Evolutionary conservation across 371 early-diverging fungal genomes (phyloP), one percentile per base, ranked within the genome.

Genomic region (Synchytrium microbalum): DNA sequence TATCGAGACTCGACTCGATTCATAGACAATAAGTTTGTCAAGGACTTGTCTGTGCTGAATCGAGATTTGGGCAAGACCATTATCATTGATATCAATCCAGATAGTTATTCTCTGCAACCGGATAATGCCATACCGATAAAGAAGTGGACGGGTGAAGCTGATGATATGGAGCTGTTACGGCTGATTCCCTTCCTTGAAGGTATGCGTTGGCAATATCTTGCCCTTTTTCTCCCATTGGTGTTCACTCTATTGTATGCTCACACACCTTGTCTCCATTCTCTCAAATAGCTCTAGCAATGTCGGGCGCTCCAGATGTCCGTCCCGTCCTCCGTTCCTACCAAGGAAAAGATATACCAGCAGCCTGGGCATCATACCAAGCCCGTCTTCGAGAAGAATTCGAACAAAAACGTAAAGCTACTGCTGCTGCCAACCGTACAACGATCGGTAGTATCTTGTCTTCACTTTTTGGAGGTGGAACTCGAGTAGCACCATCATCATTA

Each of bases 51-150:
- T 8, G 84, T 87, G 54, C 80, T 97, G 69, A 97, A 97, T 81
- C 88, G 98, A 64, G 96, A 96, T 78, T 72, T 92, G 65, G 80
- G 84, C 72, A 91, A 90, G 76, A 89, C 94, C 24, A 91, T 98
- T 59, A 85, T 95, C 62, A 84, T 98, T 76, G 98, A 96, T 69
- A 85, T 86, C 32, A 86, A 91, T 72, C 87, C 90, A 13, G 87
- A 87, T 23, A 80, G 87, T 10, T 89, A 84, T 78, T 72, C 84
- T 32, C 76, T 87, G 66, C 96, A 97, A 71, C 95, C 95, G 2
- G 93, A 95, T 65, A 97, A 97, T 70, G 88, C 88, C 27, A 75
- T 97, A 38, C 66, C 81, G 27, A 75, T 92, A 64, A 86, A 88
- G 68, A 86, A 88, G 32, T 98, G 94, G 92, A 79, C 77, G 64